Base-by-base conservation (phyloP, 345 rosid species). In the Diplotaxis tenuifolia region DNA sequence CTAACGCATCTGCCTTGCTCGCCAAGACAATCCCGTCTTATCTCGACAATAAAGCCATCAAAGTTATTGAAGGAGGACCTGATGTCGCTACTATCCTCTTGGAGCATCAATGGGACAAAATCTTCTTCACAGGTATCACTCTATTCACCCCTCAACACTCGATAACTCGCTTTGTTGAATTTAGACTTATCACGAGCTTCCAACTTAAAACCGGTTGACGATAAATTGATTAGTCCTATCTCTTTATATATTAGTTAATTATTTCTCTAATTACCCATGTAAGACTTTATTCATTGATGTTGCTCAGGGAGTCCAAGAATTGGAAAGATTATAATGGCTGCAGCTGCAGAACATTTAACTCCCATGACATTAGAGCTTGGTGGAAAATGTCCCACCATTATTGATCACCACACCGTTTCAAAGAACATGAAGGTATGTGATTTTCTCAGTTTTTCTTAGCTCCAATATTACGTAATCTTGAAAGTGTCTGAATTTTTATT, bases 301-400 rank as follows among this genome's bases (percentile, higher is more conserved):
- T n/a, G n/a, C n/a, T n/a, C n/a, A n/a, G 98, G 98, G 56, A 89
- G 93, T 82, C 84, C 89, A 6, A 73, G 81, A 45, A 87, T 88
- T 4, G 98, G 95, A 2, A 81, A 82, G 54, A 75, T 86, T 19
- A 76, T 94, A 45, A 78, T 91, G 93, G 31, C 88, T 3, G 97
- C 96, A 18, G 98, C 98, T 3, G 96, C 91, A 7, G 73, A 77
- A 71, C 83, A 94, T 86, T 78, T 94, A 53, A 91, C 97, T 5
- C 97, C 98, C 0, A 95, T 94, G 61, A 84, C 91, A 19, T 76
- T 94, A 2, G 98, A 94, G 83, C 86, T 91, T 60, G 97, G 98
- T 1, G 98, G 95, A 54, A 94, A 94, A 82, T 81, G 93, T 65
- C 98, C 97, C 21, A 81, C 84, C 5, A 80, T 94, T 58, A 2